A percentile compares a stretch with the other conserved stretches of the same genome.
Evolutionary conservation across 352 stramenopile genomes (phyloP).

Genomic region (Pythium scleroteichum): DNA sequence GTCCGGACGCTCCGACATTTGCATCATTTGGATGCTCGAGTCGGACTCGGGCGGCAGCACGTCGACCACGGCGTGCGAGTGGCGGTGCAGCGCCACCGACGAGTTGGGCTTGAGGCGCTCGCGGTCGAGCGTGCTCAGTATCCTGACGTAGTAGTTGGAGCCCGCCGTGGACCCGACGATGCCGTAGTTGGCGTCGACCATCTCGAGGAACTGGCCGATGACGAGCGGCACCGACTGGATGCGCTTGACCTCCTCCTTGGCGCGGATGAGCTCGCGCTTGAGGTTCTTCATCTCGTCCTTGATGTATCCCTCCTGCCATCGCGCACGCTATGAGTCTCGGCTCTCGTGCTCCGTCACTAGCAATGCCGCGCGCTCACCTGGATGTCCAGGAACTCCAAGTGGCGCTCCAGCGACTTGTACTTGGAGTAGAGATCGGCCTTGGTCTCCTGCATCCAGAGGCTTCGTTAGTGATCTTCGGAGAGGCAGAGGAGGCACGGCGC

Average conservation of each 20-base stretch:
- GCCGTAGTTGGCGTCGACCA: constrained; percentile 99
- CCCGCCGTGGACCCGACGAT: constrained; percentile 97
- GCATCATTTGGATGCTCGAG: constrained; percentile 99
- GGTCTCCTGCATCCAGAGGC: constrained; percentile 23
- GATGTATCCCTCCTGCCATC: constrained; percentile 96
- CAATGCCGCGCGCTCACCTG: constrained; percentile 34
- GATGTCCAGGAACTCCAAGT: constrained; percentile 72
- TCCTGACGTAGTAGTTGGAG: constrained; percentile 99
- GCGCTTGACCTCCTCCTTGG: constrained; percentile 99
- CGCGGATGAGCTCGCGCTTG: constrained; percentile 98
- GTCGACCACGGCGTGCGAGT: constrained; percentile 98
- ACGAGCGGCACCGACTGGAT: constrained; percentile 99
- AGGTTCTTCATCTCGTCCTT: constrained; percentile 99
- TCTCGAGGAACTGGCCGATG: constrained; percentile 99
- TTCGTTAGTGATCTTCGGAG: constrained; percentile 1
- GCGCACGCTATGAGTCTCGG: neutral
- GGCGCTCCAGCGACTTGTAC: constrained; percentile 46
- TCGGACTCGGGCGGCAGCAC: constrained; percentile 98
- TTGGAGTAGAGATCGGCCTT: constrained; percentile 51
- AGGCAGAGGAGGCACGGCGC: neutral
- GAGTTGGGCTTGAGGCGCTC: constrained; percentile 99
- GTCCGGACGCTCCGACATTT: constrained; percentile 98
- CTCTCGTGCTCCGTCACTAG: too few species aligned
- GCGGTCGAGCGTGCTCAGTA: constrained; percentile 98
- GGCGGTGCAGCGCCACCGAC: constrained; percentile 96